Percentiles rank a stretch among this genome's conserved stretches.
Conservation (phyloP, 2,329 filamentous ascomycete species). For the Fusarium devonianum region DNA sequence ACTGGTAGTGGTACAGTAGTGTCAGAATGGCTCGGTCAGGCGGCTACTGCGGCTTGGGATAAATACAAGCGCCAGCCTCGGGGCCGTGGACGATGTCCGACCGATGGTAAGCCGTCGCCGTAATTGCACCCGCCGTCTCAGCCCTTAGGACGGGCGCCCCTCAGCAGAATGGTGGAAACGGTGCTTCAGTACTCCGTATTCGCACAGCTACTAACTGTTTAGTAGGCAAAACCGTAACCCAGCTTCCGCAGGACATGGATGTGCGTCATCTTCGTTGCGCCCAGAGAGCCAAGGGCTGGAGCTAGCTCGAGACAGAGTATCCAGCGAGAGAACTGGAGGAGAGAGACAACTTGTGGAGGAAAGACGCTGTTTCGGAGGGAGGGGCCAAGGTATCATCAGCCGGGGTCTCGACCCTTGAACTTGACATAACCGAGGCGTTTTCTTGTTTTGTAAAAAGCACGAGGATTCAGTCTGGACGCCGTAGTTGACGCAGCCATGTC, state of each 20-base stretch:
- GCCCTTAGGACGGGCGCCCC: conserved; percentile 12
- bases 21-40: conserved; percentile 40
- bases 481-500: conserved; percentile 13
- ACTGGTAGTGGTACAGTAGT: too few species aligned
- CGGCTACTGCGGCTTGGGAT: conserved; percentile 41
- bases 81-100: conserved; percentile 29
- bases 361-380: neutral
- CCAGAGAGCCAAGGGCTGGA: neutral
- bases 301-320: conserved; percentile 1
- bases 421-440: conserved; percentile 3
- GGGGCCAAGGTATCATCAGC: neutral
- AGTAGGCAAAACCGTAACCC: neutral
- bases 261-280: conserved; percentile 6
- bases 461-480: conserved; percentile 5
- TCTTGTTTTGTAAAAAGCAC: conserved; percentile 15
- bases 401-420: too few species aligned
- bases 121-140: conserved; percentile 16
- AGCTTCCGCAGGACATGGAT: neutral
- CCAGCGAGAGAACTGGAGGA: conserved; percentile 4
- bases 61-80: conserved; percentile 24
- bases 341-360: conserved; percentile 4
- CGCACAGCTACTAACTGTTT: too few species aligned
- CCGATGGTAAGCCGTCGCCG: conserved; percentile 33
- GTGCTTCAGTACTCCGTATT: neutral
- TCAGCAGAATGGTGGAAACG: conserved; percentile 26